Conservation (phyloP, 1,139 yeast genomes). For the Debaryomycetaceae sp. region DNA sequence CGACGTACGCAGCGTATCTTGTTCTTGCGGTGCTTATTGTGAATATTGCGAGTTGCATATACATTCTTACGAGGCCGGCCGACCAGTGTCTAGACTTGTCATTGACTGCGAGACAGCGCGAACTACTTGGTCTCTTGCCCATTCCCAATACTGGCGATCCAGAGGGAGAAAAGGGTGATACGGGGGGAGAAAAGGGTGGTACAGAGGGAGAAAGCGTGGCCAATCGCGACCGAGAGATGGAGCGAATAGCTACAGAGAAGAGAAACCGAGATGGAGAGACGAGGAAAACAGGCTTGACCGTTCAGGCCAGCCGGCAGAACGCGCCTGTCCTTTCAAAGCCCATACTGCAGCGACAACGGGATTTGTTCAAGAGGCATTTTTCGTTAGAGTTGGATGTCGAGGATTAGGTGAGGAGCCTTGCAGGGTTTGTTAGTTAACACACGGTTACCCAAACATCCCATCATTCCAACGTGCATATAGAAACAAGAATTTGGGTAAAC, state of each 20-base stretch:
- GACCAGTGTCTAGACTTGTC: constrained; percentile 36
- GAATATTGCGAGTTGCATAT: constrained; percentile 9
- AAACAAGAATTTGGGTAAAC: no score
- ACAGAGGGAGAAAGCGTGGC: constrained; percentile 6
- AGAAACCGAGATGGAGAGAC: no score
- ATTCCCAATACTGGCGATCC: neutral
- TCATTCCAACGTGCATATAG: neutral
- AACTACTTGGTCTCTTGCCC: constrained; percentile 20
- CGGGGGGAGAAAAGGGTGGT: constrained; percentile 5
- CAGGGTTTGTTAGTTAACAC: no score
- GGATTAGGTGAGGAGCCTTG: no score
- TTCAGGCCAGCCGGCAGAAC: no score
- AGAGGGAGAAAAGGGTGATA: constrained; percentile 3
- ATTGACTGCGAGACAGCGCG: constrained; percentile 24
- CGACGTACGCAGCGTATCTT: constrained; percentile 1
- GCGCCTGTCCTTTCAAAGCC: no score
- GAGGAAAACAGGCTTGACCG: no score
- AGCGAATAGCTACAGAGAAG: no score
- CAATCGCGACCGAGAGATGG: neutral
- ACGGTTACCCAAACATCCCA: neutral
- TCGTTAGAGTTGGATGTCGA: constrained; percentile 1
- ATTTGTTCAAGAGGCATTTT: constrained; percentile 1
- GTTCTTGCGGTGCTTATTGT: constrained; percentile 5
- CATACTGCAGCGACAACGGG: constrained; percentile 1
- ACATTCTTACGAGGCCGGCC: constrained; percentile 16